phyloP scores from a whole-genome alignment of 257 asterid species.

The Jacaranda mimosifolia region DNA sequence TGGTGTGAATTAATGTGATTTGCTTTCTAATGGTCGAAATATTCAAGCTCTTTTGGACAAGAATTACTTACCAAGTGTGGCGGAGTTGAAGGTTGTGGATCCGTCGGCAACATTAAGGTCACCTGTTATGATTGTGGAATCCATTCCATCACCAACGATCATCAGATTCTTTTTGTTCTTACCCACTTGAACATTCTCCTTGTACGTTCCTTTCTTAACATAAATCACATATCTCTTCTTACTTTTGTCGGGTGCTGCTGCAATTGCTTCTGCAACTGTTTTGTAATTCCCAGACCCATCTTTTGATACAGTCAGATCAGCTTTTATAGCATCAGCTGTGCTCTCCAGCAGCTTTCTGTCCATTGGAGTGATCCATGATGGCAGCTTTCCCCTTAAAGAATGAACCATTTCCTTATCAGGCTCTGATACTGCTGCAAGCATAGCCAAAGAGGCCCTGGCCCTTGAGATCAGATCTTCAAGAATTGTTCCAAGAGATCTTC shows the following conservation, averaged over 20 bases:
- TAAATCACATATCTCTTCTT: conserved; percentile 49
- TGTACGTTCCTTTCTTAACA: conserved; percentile 58
- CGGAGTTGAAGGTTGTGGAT: conserved; percentile 58
- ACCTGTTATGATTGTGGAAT: conserved; percentile 54
- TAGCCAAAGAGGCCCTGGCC: conserved; percentile 52
- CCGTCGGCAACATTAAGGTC: conserved; percentile 57
- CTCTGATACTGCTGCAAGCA: conserved; percentile 38
- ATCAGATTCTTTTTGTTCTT: conserved; percentile 53
- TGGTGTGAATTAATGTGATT: background rate
- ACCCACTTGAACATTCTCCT: conserved; percentile 58
- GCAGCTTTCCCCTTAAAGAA: conserved; percentile 29
- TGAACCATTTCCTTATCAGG: background rate
- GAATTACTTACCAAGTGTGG: conserved; percentile 56
- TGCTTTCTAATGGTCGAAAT: background rate
- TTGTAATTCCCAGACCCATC: conserved; percentile 58
- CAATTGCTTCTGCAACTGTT: conserved; percentile 56
- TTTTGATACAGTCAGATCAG: conserved; percentile 53
- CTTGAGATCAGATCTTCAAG: conserved; percentile 43
- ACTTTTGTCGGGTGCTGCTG: conserved; percentile 52
- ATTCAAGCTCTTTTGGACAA: too few relatives aligned
- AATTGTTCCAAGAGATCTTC: background rate
- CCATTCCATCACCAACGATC: conserved; percentile 70
- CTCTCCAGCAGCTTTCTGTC: conserved; percentile 52
- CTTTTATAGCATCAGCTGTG: conserved; percentile 27
- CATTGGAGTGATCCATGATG: conserved; percentile 49